Conservation (phyloP, 2,329 filamentous ascomycete species). For the Fusarium sambucinum region DNA sequence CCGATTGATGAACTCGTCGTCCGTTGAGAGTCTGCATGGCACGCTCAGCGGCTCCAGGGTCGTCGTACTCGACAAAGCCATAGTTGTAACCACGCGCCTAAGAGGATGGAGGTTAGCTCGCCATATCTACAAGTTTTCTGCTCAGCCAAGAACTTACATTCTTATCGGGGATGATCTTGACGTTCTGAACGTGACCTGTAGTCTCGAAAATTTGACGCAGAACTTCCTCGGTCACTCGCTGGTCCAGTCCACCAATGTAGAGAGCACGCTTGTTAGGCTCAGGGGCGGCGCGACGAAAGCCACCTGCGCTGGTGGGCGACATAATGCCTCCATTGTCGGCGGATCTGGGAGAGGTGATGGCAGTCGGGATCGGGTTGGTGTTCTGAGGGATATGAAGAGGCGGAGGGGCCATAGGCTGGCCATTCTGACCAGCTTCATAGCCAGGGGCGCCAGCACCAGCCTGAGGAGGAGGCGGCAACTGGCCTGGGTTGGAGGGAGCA, state of each 20-base stretch:
- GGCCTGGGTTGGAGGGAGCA: constrained; percentile 70
- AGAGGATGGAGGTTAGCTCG: constrained; percentile 42
- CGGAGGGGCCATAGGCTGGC: constrained; percentile 86
- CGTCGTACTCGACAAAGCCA: constrained; percentile 98
- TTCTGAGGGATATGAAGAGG: constrained; percentile 96
- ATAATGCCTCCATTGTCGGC: constrained; percentile 75
- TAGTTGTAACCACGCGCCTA: constrained; percentile 98
- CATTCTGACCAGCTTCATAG: constrained; percentile 79
- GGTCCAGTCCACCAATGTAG: constrained; percentile 95
- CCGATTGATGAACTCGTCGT: constrained; percentile 92
- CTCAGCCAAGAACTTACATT: constrained; percentile 75
- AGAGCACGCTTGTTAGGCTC: constrained; percentile 98
- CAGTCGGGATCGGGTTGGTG: constrained; percentile 93
- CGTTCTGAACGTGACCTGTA: constrained; percentile 96
- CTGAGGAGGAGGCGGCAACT: constrained; percentile 78
- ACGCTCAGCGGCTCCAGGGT: constrained; percentile 94
- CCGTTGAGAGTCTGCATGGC: constrained; percentile 98
- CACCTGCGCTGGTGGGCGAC: constrained; percentile 85
- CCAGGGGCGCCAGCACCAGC: constrained; percentile 77
- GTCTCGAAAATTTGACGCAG: constrained; percentile 99
- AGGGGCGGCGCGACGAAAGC: constrained; percentile 90
- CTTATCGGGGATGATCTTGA: constrained; percentile 99
- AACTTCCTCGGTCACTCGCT: constrained; percentile 95
- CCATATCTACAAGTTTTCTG: neutral
- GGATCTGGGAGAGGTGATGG: constrained; percentile 88